phyloP scores from a whole-genome alignment of 345 rosid genomes.

The Aurinia saxatilis region DNA sequence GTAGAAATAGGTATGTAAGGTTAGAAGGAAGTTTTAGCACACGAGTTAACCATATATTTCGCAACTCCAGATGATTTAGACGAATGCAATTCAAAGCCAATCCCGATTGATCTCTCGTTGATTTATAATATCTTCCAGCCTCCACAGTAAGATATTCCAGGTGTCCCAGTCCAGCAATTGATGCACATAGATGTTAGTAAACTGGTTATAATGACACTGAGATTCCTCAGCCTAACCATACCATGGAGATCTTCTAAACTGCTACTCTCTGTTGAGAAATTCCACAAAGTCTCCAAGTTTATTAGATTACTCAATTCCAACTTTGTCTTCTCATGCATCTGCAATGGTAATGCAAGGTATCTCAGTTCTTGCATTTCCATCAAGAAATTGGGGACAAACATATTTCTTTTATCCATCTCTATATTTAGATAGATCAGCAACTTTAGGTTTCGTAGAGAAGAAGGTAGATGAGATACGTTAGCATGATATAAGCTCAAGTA shows the following conservation, averaged over 20 bases:
- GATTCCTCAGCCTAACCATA: background rate
- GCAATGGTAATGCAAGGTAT: background rate
- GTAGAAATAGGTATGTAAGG: slow-evolving; percentile 19
- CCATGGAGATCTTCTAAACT: background rate
- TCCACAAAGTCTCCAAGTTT: background rate
- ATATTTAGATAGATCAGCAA: background rate
- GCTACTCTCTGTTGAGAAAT: background rate
- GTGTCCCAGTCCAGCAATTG: background rate
- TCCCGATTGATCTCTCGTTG: too few species aligned
- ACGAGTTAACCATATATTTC: slow-evolving; percentile 21
- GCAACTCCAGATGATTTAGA: slow-evolving; percentile 5
- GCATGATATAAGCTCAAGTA: background rate
- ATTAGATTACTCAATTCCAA: background rate
- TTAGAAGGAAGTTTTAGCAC: slow-evolving; percentile 25
- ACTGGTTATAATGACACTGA: background rate
- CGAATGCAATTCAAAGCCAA: background rate
- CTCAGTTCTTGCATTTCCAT: background rate
- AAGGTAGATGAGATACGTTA: background rate
- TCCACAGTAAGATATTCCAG: background rate
- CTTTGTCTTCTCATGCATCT: background rate
- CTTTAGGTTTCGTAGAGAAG: background rate
- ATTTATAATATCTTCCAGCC: too few species aligned
- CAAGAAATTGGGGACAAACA: background rate
- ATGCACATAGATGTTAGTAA: background rate
- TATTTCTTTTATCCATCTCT: too few species aligned